Conservation (phyloP, 805 yeast genomes). For the Ogataea glucozyma region DNA sequence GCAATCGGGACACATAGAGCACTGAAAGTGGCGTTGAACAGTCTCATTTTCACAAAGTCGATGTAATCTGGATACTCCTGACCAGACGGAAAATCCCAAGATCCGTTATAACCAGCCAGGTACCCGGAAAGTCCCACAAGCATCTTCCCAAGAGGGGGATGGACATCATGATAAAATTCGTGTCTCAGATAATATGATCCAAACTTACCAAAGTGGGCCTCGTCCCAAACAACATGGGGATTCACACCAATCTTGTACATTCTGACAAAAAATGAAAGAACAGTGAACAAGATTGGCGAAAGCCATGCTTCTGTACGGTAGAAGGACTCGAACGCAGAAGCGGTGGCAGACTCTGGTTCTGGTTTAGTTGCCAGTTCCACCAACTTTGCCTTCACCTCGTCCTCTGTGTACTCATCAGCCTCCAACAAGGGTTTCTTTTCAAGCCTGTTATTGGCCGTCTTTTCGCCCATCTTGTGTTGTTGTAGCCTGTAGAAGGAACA, state of each 20-base stretch:
- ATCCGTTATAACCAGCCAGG: slow-evolving; percentile 83
- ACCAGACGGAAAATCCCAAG: slow-evolving; percentile 88
- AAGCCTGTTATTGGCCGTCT: slow-evolving; percentile 9
- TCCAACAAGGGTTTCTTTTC: slow-evolving; percentile 12
- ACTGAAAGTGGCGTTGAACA: slow-evolving; percentile 83
- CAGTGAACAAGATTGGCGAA: slow-evolving; percentile 66
- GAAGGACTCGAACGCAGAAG: slow-evolving; percentile 13
- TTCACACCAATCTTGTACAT: slow-evolving; percentile 74
- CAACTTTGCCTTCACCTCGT: slow-evolving; percentile 34
- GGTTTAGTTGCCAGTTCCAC: slow-evolving; percentile 30
- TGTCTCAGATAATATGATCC: slow-evolving; percentile 78
- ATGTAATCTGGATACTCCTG: slow-evolving; percentile 70
- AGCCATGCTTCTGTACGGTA: slow-evolving; percentile 34
- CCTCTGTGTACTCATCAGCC: slow-evolving; percentile 27
- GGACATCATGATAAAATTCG: slow-evolving; percentile 84
- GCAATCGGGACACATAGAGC: slow-evolving; percentile 85
- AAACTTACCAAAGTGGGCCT: slow-evolving; percentile 91
- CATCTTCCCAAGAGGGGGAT: slow-evolving; percentile 85
- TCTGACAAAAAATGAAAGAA: slow-evolving; percentile 69
- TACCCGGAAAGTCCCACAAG: slow-evolving; percentile 76
- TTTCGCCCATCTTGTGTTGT: slow-evolving; percentile 4
- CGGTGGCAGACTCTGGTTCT: slow-evolving; percentile 3
- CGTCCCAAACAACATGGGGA: slow-evolving; percentile 90
- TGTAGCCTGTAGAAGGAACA: background rate
- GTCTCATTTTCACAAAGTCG: slow-evolving; percentile 82